Evolutionary conservation across 2,329 filamentous ascomycete genomes (phyloP).

Genomic region (Colletotrichum liaoningense): DNA sequence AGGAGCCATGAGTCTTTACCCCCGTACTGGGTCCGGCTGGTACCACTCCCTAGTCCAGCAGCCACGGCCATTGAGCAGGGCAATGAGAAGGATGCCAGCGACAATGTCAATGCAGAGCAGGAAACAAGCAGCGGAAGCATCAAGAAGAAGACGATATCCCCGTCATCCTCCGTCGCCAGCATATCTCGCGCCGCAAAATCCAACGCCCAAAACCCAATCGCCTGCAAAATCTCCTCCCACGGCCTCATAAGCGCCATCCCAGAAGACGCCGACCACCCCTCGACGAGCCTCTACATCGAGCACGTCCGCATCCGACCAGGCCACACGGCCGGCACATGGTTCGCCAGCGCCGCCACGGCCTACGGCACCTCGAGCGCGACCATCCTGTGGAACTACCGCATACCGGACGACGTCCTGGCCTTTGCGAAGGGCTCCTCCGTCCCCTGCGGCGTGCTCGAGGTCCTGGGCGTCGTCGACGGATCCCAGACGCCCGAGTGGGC

Average conservation of each 20-base stretch:
- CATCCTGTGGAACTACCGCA: conserved; percentile 70
- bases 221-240: conserved; percentile 61
- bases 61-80: conserved; percentile 14
- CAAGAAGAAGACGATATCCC: conserved; percentile 35
- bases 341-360: conserved; percentile 66
- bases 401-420: conserved; percentile 61
- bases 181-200: conserved; percentile 45
- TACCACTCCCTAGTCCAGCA: conserved; percentile 41
- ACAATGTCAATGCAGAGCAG: neutral
- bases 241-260: conserved; percentile 59
- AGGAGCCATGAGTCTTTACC: conserved; percentile 64
- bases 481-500: conserved; percentile 67
- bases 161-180: conserved; percentile 47
- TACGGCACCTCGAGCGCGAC: conserved; percentile 65
- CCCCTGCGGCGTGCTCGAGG: conserved; percentile 69
- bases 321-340: conserved; percentile 62
- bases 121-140: neutral
- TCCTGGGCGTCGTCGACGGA: conserved; percentile 62
- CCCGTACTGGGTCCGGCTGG: conserved; percentile 68
- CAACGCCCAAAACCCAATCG: conserved; percentile 47
- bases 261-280: conserved; percentile 42
- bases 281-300: conserved; percentile 56
- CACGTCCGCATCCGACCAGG: conserved; percentile 53
- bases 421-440: conserved; percentile 65
- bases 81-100: neutral